phyloP scores from a whole-genome alignment of 2,329 filamentous ascomycete genomes.

The Alternaria metachromatica region DNA sequence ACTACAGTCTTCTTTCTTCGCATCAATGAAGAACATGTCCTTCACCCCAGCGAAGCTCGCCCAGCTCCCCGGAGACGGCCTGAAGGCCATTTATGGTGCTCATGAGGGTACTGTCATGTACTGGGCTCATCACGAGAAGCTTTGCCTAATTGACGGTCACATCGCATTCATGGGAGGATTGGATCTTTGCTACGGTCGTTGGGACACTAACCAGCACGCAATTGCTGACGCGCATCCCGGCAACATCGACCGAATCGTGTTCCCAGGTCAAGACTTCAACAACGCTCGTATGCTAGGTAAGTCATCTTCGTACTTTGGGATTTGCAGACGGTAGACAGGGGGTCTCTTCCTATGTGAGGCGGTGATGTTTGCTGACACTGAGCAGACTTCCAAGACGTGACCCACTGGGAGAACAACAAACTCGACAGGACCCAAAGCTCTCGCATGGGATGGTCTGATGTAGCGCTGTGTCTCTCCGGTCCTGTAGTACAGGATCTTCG shows the following conservation, averaged over 20 bases:
- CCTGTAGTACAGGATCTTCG: conserved; percentile 77
- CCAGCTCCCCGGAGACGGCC: conserved; percentile 72
- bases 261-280: conserved; percentile 92
- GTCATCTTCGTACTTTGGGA: background rate
- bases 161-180: conserved; percentile 90
- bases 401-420: conserved; percentile 84
- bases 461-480: conserved; percentile 77
- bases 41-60: conserved; percentile 63
- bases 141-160: conserved; percentile 79
- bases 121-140: conserved; percentile 94
- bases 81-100: conserved; percentile 82
- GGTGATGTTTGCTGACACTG: conserved; percentile 17
- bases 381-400: conserved; percentile 73
- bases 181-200: conserved; percentile 85
- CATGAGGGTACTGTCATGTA: conserved; percentile 82
- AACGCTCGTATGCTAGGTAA: conserved; percentile 80
- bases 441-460: conserved; percentile 92
- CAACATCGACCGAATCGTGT: conserved; percentile 76
- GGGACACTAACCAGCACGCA: conserved; percentile 84
- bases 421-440: conserved; percentile 79
- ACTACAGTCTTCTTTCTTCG: conserved; percentile 64
- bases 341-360: background rate
- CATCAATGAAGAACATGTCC: conserved; percentile 63
- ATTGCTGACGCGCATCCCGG: conserved; percentile 84
- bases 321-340: background rate